phyloP scores from a whole-genome alignment of 1,139 yeast species.

The Blastobotrys malaysiensis region DNA sequence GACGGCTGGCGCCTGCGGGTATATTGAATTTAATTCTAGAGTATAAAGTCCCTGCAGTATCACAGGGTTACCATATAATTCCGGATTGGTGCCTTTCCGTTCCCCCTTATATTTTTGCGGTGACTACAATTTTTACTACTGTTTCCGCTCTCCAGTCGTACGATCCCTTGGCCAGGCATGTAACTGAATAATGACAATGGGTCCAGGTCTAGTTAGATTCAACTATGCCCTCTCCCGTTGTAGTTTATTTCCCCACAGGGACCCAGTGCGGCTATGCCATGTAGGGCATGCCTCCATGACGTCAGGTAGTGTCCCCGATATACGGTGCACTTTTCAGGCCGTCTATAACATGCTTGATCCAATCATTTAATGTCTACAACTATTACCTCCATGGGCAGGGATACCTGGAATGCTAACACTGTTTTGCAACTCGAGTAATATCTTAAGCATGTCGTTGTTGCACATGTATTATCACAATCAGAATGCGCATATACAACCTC shows the following conservation, averaged over 20 bases:
- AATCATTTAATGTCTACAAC: too few relatives aligned
- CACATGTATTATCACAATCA: too few relatives aligned
- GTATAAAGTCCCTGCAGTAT: too few relatives aligned
- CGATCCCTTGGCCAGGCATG: neutral
- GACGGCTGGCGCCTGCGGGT: neutral
- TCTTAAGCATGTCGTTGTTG: too few relatives aligned
- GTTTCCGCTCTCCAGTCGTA: neutral
- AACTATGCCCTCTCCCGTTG: neutral
- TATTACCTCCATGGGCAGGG: too few relatives aligned
- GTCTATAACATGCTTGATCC: too few relatives aligned
- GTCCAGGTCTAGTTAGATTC: too few relatives aligned
- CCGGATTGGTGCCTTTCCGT: neutral
- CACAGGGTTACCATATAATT: neutral
- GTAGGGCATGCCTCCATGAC: neutral
- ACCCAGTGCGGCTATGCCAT: neutral
- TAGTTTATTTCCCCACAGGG: neutral
- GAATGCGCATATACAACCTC: too few relatives aligned
- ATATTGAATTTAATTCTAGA: neutral
- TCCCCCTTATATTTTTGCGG: neutral
- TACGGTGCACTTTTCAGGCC: too few relatives aligned
- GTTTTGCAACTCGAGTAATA: too few relatives aligned
- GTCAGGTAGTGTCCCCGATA: neutral
- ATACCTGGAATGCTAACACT: too few relatives aligned
- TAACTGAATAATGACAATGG: too few relatives aligned
- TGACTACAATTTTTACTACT: neutral